Conservation (phyloP, 768 basidiomycete genomes). For the Russula sp. region DNA sequence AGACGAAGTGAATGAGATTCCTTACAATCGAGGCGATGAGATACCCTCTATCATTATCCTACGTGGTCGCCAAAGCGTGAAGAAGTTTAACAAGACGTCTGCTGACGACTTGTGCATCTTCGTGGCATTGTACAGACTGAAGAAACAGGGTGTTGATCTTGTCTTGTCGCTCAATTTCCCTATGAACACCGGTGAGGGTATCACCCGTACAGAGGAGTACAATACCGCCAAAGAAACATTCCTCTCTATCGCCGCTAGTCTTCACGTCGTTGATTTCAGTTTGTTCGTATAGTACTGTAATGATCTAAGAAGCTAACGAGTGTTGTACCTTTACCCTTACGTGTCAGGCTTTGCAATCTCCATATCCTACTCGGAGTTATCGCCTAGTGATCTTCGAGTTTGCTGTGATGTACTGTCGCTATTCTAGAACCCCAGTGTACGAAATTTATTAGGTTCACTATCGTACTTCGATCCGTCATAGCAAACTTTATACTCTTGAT, state of each 20-base stretch:
- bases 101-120: conserved; percentile 72
- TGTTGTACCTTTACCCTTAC: neutral
- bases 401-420: neutral
- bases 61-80: conserved; percentile 64
- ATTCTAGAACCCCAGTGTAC: neutral
- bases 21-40: conserved; percentile 44
- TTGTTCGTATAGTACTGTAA: conserved; percentile 62
- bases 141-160: conserved; percentile 69
- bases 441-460: neutral
- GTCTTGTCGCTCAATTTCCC: conserved; percentile 86
- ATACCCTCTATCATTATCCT: conserved; percentile 64
- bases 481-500: neutral
- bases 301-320: neutral
- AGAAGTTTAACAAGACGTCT: conserved; percentile 65
- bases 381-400: too few species aligned
- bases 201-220: conserved; percentile 42
- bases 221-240: conserved; percentile 49
- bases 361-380: too few species aligned
- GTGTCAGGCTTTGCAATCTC: neutral
- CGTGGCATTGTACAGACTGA: conserved; percentile 78
- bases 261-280: conserved; percentile 63
- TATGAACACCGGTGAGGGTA: conserved; percentile 45
- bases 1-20: conserved; percentile 40
- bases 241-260: conserved; percentile 50
- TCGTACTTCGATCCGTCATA: neutral